phyloP scores from a whole-genome alignment of 2,329 filamentous ascomycete genomes.

The Rutstroemia sp. region DNA sequence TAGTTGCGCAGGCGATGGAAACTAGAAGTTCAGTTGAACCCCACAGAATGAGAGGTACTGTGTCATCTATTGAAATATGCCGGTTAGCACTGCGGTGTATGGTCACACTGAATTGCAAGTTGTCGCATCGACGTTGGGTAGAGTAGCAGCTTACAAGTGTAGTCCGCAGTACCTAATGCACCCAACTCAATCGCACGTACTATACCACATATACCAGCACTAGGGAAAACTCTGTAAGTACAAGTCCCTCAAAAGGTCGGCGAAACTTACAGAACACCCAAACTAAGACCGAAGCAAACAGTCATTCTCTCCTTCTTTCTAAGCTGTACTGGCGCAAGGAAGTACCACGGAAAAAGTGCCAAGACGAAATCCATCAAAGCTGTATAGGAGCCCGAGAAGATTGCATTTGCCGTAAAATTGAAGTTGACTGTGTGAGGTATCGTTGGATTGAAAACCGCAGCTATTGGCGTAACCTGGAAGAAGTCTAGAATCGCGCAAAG shows the following conservation, averaged over 20 bases:
- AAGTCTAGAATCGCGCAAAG: neutral
- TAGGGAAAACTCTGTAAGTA: neutral
- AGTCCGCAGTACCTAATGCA: neutral
- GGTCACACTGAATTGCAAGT: neutral
- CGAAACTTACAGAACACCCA: constrained; percentile 3
- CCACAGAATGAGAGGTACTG: constrained; percentile 3
- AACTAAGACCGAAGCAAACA: constrained; percentile 1
- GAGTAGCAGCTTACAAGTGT: constrained; percentile 3
- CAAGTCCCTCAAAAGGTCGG: neutral
- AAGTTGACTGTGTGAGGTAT: neutral
- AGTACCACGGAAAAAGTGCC: constrained; percentile 6
- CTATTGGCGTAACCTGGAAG: neutral
- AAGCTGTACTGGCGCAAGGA: neutral
- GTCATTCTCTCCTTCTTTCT: neutral
- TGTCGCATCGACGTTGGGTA: neutral
- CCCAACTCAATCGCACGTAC: neutral
- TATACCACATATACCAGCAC: constrained; percentile 5
- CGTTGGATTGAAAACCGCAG: neutral
- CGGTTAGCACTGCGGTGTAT: neutral
- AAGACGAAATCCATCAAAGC: constrained; percentile 1
- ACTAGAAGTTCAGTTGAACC: constrained; percentile 3
- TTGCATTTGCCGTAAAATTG: neutral
- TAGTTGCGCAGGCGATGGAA: constrained; percentile 2
- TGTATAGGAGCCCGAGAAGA: neutral
- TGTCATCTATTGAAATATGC: neutral